Base-by-base conservation (phyloP, 140 eudicot genomes). In the Oenanthe javanica region DNA sequence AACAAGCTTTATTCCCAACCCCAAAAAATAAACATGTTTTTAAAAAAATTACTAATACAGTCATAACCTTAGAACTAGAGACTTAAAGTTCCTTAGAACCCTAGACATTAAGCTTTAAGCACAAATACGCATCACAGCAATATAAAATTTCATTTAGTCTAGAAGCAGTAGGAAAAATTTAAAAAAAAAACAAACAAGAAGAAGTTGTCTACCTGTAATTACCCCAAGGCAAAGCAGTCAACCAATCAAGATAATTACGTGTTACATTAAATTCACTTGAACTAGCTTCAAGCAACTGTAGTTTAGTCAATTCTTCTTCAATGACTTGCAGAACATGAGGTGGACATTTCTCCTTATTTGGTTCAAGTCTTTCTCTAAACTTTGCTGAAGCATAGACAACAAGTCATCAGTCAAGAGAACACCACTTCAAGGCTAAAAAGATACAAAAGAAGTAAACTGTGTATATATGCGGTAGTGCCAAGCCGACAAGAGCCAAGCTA, bases 191-290 rank as follows among this genome's bases (percentile, higher is more conserved):
- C 31, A n/a, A n/a, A 61, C 63, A 16, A 49, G 70, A 80, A 43
- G 27, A 49, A 55, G 47, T 45, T n/a, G 52, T 86, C 70, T 79
- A 95, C 99, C 99, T 93, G 88, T 89, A 95, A 79, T 88, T 92
- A 76, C 98, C 98, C 98, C 97, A 95, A 72, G 99, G 99, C 83
- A 95, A 89, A 18, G 97, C 99, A 81, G 99, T 95, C 90, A 95
- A 85, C 99, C 99, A 95, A 80, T 95, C 99, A 82, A 95, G 97
- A 89, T 95, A 95, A 80, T 95, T 95, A 31, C 97, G 96, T 21
- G 99, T 95, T 43, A 95, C 99, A 85, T 95, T 95, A 40, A 95
- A 95, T 81, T 95, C 99, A 84, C 99, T 95, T 77, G 99, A 95
- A 86, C 99, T 95, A 59, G 98, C 99, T 86, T 95, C 99, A 75